A percentile compares a stretch with the other conserved stretches of the same genome.
phyloP scores from a whole-genome alignment of 169 alveolate genomes.

The Plasmodium gallinaceum region DNA sequence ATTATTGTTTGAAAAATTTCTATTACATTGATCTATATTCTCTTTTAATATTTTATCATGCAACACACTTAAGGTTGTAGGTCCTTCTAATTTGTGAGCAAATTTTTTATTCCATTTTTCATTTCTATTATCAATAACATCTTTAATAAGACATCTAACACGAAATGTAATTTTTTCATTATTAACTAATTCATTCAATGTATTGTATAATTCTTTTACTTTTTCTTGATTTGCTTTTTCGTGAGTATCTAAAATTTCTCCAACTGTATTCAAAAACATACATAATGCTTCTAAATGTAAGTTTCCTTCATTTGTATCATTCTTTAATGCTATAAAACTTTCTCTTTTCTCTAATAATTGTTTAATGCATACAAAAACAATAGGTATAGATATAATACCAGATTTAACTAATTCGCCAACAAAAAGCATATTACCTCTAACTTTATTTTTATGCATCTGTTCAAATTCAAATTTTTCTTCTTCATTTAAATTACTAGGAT shows the following conservation, averaged over 20 bases:
- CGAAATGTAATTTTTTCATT: constrained; percentile 86
- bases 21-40: constrained; percentile 23
- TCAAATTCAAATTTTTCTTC: constrained; percentile 89
- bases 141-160: constrained; percentile 88
- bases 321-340: constrained; percentile 79
- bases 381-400: constrained; percentile 87
- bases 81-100: constrained; percentile 77
- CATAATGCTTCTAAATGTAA: constrained; percentile 90
- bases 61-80: constrained; percentile 65
- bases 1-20: constrained; percentile 24
- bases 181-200: constrained; percentile 84
- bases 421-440: constrained; percentile 91
- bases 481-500: constrained; percentile 86
- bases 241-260: constrained; percentile 85
- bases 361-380: constrained; percentile 88
- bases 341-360: constrained; percentile 86
- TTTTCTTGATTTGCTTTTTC: constrained; percentile 80
- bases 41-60: constrained; percentile 76
- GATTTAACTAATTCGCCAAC: constrained; percentile 89
- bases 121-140: constrained; percentile 88
- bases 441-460: constrained; percentile 89
- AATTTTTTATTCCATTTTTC: constrained; percentile 88
- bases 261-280: constrained; percentile 89
- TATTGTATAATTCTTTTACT: constrained; percentile 86
- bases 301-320: constrained; percentile 85